These are phyloP conservation scores for Gossypium ekmanianum DNA, from an alignment of 345 rosid species.

Conservation along the genomic window DNA sequence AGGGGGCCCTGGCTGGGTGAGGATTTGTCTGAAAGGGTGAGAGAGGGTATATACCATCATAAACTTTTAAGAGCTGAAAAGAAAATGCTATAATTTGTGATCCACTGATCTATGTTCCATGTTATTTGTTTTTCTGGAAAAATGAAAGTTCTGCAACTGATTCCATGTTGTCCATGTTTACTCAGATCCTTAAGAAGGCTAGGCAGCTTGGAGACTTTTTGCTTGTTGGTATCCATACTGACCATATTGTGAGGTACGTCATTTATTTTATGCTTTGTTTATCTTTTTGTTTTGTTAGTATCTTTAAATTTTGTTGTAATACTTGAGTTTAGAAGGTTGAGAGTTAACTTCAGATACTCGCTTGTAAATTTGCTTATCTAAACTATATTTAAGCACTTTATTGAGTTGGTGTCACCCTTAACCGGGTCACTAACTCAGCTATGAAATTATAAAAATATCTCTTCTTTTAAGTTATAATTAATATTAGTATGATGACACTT, in stretches of 20 bases:
- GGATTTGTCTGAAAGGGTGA: background rate
- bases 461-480: too few relatives aligned
- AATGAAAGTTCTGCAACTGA: background rate
- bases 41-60: background rate
- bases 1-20: background rate
- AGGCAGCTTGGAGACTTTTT: constrained; percentile 93
- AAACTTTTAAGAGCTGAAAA: background rate
- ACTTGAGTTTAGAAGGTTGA: background rate
- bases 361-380: background rate
- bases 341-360: background rate
- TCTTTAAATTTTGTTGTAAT: background rate
- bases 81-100: background rate
- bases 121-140: background rate
- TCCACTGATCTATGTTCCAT: background rate
- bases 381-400: too few relatives aligned
- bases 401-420: too few relatives aligned
- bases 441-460: too few relatives aligned
- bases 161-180: constrained; percentile 8
- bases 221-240: constrained; percentile 82
- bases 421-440: too few relatives aligned
- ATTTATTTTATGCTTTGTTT: background rate
- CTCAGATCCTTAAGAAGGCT: constrained; percentile 80
- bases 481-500: too few relatives aligned
- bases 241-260: constrained; percentile 78
- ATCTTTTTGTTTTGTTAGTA: background rate